A percentile compares a stretch with the other conserved stretches of the same genome.
Evolutionary conservation across 179 eudicot genomes (phyloP).

Genomic region (Beta corolliflora): DNA sequence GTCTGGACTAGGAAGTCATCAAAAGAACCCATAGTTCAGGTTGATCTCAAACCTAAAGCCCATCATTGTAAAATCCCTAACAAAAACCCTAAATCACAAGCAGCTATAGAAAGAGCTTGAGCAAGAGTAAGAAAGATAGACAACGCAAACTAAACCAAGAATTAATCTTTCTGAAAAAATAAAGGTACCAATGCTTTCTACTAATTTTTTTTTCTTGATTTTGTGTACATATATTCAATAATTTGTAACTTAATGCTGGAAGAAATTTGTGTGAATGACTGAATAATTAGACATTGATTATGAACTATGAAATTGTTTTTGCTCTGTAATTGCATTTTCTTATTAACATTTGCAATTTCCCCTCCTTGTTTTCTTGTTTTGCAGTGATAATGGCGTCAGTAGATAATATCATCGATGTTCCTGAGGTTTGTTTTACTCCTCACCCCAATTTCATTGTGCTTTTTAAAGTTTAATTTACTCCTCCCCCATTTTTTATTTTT

Average conservation of each 20-base stretch:
- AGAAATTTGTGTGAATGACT: too few species aligned
- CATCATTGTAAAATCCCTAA: background rate
- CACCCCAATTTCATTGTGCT: background rate
- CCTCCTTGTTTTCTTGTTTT: background rate
- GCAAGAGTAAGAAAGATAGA: too few species aligned
- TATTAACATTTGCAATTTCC: background rate
- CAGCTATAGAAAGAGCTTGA: background rate
- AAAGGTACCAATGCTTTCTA: too few species aligned
- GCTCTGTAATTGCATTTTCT: background rate
- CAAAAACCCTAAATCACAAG: background rate
- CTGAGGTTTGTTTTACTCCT: conserved; percentile 23
- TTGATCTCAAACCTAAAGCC: background rate
- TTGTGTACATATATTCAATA: too few species aligned
- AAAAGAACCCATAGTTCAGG: background rate
- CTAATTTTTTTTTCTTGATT: too few species aligned
- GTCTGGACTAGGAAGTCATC: too few species aligned
- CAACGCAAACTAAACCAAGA: too few species aligned
- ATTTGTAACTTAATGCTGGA: too few species aligned
- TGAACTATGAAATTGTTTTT: background rate
- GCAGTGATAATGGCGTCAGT: conserved; percentile 33
- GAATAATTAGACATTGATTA: background rate
- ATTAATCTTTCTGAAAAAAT: too few species aligned
- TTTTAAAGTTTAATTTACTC: background rate
- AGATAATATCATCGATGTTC: conserved; percentile 19
- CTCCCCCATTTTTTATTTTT: background rate